Conservation (phyloP, 2,329 filamentous ascomycete species). For the Ophiosphaerella narmari region DNA sequence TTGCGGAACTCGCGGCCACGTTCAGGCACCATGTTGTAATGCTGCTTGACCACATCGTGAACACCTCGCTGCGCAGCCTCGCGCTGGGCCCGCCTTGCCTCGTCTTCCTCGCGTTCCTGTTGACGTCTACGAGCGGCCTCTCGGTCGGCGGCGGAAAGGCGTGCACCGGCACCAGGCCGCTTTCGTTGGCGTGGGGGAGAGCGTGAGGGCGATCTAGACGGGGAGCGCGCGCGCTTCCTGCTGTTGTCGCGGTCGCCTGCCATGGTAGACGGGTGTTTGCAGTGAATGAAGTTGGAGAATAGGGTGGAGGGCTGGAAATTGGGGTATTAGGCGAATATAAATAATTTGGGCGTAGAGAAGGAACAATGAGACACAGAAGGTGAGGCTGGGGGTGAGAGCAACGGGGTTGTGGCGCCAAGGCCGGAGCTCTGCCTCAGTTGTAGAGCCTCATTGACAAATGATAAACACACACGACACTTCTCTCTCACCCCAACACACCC, state of each 20-base stretch:
- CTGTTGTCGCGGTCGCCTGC: slow-evolving; percentile 22
- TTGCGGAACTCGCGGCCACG: slow-evolving; percentile 92
- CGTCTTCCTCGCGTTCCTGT: slow-evolving; percentile 48
- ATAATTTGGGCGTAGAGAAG: not conserved
- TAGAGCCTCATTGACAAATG: slow-evolving; percentile 8
- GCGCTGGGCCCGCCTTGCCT: slow-evolving; percentile 54
- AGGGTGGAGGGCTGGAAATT: not conserved
- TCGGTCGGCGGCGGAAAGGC: slow-evolving; percentile 69
- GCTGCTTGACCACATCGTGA: slow-evolving; percentile 85
- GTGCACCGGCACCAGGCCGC: slow-evolving; percentile 56
- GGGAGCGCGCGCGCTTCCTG: slow-evolving; percentile 39
- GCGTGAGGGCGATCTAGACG: slow-evolving; percentile 42
- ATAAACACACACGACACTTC: slow-evolving; percentile 17
- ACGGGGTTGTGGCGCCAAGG: slow-evolving; percentile 3
- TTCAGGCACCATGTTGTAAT: slow-evolving; percentile 96
- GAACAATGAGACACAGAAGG: not conserved
- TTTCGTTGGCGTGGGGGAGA: slow-evolving; percentile 67
- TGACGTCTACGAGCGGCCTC: slow-evolving; percentile 66
- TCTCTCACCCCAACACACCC: slow-evolving; percentile 10
- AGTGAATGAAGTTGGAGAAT: not conserved
- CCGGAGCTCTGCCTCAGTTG: slow-evolving; percentile 5
- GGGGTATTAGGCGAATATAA: not conserved
- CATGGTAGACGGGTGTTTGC: slow-evolving; percentile 18
- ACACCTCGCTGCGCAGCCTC: slow-evolving; percentile 60
- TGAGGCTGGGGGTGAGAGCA: not conserved